Percentiles rank a stretch among this genome's conserved stretches.
Evolutionary conservation across 768 basidiomycete genomes (phyloP).

Genomic region (Boletus sp.): DNA sequence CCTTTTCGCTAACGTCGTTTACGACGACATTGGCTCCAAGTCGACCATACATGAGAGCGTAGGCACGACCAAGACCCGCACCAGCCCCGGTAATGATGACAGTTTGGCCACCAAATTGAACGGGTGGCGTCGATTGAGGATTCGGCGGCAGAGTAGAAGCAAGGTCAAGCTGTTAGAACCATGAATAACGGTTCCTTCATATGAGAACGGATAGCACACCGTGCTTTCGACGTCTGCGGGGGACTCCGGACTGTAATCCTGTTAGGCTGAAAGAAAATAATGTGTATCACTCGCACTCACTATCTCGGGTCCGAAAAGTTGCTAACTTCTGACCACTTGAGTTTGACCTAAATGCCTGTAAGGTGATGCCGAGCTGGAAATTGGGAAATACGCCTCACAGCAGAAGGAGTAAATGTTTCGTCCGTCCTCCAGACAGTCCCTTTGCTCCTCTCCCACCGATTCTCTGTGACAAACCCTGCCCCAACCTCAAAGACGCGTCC

Average conservation of each 20-base stretch:
- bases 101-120: slow-evolving; percentile 86
- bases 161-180: slow-evolving; percentile 50
- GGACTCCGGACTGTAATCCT: slow-evolving; percentile 52
- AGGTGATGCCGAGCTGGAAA: not conserved
- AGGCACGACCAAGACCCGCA: slow-evolving; percentile 88
- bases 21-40: slow-evolving; percentile 97
- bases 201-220: slow-evolving; percentile 32
- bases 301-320: slow-evolving; percentile 73
- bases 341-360: slow-evolving; percentile 56
- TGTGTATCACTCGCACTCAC: slow-evolving; percentile 39
- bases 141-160: slow-evolving; percentile 67
- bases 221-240: slow-evolving; percentile 59
- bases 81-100: slow-evolving; percentile 94
- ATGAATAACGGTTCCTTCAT: not conserved
- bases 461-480: slow-evolving; percentile 86
- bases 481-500: slow-evolving; percentile 91
- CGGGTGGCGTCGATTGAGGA: slow-evolving; percentile 59
- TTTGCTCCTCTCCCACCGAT: slow-evolving; percentile 89
- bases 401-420: slow-evolving; percentile 87
- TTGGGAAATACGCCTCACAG: slow-evolving; percentile 46
- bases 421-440: slow-evolving; percentile 91
- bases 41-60: slow-evolving; percentile 86
- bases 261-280: slow-evolving; percentile 8
- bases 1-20: slow-evolving; percentile 90
- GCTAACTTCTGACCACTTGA: slow-evolving; percentile 75